phyloP scores from a whole-genome alignment of 495 filamentous ascomycete species.

The Annulohypoxylon moriforme region DNA sequence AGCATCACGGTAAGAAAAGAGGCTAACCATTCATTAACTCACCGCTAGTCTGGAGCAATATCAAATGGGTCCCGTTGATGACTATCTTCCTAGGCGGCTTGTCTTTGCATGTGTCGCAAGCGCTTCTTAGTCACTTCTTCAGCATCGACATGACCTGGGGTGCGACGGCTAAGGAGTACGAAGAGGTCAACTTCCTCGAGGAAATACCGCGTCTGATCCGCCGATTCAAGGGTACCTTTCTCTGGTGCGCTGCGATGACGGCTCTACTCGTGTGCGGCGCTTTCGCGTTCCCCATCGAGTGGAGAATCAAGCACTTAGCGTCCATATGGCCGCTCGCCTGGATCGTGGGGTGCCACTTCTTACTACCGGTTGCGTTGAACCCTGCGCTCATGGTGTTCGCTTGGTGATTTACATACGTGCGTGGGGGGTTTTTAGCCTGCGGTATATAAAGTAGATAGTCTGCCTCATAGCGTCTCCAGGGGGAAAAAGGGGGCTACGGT shows the following conservation, averaged over 20 bases:
- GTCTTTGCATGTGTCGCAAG: constrained; percentile 70
- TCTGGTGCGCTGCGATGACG: constrained; percentile 60
- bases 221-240: constrained; percentile 70
- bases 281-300: constrained; percentile 60
- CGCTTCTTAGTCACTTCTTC: constrained; percentile 70
- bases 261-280: constrained; percentile 61
- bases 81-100: constrained; percentile 73
- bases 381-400: constrained; percentile 75
- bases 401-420: constrained; percentile 60
- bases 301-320: constrained; percentile 67
- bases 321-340: constrained; percentile 68
- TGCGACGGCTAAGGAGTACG: constrained; percentile 71
- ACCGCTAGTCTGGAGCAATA: constrained; percentile 64
- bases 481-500: not conserved
- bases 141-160: constrained; percentile 72
- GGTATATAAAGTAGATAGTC: constrained; percentile 5
- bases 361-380: constrained; percentile 71
- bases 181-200: constrained; percentile 68
- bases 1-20: not conserved
- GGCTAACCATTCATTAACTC: constrained; percentile 23
- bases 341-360: constrained; percentile 66
- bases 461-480: not conserved
- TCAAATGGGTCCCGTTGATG: constrained; percentile 73
- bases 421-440: not conserved
- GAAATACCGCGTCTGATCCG: constrained; percentile 67